Evolutionary conservation across 495 filamentous ascomycete species (phyloP).

Genomic region (Aspergillus baeticus): DNA sequence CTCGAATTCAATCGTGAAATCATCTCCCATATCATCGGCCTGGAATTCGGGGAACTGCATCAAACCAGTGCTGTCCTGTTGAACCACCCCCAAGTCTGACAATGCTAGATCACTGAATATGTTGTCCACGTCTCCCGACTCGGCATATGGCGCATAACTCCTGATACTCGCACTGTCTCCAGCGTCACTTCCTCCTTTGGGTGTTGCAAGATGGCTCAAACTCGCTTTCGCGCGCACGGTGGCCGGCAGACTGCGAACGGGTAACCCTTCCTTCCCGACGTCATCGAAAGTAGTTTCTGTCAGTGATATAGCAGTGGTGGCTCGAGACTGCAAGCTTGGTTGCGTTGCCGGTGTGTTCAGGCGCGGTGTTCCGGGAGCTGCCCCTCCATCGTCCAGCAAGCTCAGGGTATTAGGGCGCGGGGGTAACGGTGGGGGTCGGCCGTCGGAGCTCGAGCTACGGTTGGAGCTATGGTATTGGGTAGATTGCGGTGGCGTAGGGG

Average conservation of each 20-base stretch:
- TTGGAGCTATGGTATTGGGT: constrained; percentile 10
- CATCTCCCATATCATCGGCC: constrained; percentile 53
- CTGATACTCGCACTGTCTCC: constrained; percentile 80
- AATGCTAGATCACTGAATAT: constrained; percentile 67
- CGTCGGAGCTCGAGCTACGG: constrained; percentile 36
- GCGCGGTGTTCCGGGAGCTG: constrained; percentile 18
- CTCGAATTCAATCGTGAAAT: constrained; percentile 77
- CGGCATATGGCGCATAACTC: constrained; percentile 76
- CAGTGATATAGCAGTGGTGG: constrained; percentile 80
- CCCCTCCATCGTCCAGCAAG: constrained; percentile 39
- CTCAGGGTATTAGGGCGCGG: constrained; percentile 57
- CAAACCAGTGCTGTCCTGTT: constrained; percentile 30
- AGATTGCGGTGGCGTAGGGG: constrained; percentile 3
- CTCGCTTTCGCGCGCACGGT: constrained; percentile 41
- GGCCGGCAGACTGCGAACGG: constrained; percentile 33
- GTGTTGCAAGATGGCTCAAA: constrained; percentile 45
- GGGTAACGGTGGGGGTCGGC: constrained; percentile 62
- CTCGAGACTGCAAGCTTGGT: constrained; percentile 61
- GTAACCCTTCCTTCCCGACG: constrained; percentile 57
- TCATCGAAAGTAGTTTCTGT: constrained; percentile 75
- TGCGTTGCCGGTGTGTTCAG: constrained; percentile 17
- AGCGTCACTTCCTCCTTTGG: constrained; percentile 55
- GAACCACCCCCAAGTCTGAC: constrained; percentile 19
- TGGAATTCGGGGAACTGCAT: constrained; percentile 52
- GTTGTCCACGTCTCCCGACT: constrained; percentile 76